Base-by-base conservation (phyloP, 768 basidiomycete species). In the Suillus occidentalis region DNA sequence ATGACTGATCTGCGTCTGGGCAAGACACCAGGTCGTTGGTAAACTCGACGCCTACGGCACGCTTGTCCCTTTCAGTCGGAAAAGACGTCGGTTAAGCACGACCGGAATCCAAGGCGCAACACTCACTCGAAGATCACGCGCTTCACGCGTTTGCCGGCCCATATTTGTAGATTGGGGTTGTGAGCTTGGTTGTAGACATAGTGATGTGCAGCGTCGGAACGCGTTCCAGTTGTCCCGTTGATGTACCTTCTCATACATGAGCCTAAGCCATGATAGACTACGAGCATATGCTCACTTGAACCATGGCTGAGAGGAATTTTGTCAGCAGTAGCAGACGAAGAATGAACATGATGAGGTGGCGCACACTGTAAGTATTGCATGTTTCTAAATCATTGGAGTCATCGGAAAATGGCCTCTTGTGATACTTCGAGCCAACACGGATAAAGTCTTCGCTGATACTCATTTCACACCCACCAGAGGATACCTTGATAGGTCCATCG, bases 301-400 rank as follows among this genome's bases (percentile, higher is more conserved):
- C 40, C 57, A 40, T 9, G 64, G 67, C 74, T 75, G 39, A 58
- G 16, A 25, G 8, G 37, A n/a, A 61, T 56, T 28, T 57, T 8
- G 28, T 61, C 20, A 61, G 50, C n/a, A 7, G 22, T 39, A 22
- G 22, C 22, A 37, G n/a, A 58, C 37, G 1, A 13, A n/a, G n/a
- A 12, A 57, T 7, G 25, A 28, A 28, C 25, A 10, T 40, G 18
- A 47, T 22, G 10, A 47, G 6, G 39, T 18, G 14, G 70, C 70
- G 52, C 52, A 69, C 72, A 34, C 65, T 70, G n/a, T 76, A 75
- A 6, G 70, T 72, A 62, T 75, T 62, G 20, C 65, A 43, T 6
- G 55, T 69, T 39, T 62, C 69, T 64, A 89, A 79, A 31, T 75
- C 79, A 67, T 87, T 88, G 36, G 72, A 69, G 68, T 89, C 87